phyloP scores from a whole-genome alignment of 164 flowering plant species.

The Vitis rotundifolia region DNA sequence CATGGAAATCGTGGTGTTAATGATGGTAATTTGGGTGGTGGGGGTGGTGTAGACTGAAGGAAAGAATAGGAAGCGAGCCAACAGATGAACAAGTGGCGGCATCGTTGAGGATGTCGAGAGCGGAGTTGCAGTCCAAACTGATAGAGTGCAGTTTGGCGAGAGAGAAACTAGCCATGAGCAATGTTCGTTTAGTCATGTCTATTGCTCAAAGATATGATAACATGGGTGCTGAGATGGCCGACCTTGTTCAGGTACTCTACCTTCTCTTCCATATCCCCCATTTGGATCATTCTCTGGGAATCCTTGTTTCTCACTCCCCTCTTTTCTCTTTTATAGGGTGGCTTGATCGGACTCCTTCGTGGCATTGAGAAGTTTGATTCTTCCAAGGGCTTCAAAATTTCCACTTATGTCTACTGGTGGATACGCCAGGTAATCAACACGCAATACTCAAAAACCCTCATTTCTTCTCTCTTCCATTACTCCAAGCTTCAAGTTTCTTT shows the following conservation, averaged over 20 bases:
- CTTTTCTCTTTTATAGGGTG: conserved; percentile 55
- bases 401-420: conserved; percentile 99
- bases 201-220: conserved; percentile 85
- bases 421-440: conserved; percentile 75
- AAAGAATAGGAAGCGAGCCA: conserved; percentile 81
- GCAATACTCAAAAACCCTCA: too few species aligned
- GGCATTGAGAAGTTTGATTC: conserved; percentile 99
- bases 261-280: neutral
- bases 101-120: conserved; percentile 68
- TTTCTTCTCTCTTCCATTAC: too few species aligned
- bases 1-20: too few species aligned
- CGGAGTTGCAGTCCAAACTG: conserved; percentile 54
- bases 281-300: neutral
- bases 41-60: conserved; percentile 49
- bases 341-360: conserved; percentile 85
- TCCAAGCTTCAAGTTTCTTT: neutral
- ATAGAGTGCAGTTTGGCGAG: conserved; percentile 82
- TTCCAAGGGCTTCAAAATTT: conserved; percentile 88
- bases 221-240: conserved; percentile 96
- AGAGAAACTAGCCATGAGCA: conserved; percentile 94
- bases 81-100: conserved; percentile 84
- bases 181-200: conserved; percentile 92
- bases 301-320: neutral
- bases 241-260: conserved; percentile 81
- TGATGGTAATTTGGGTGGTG: too few species aligned